Percentiles rank a stretch among this genome's conserved stretches.
phyloP scores from a whole-genome alignment of 768 basidiomycete species.

The Hygrophorus pudorinus region DNA sequence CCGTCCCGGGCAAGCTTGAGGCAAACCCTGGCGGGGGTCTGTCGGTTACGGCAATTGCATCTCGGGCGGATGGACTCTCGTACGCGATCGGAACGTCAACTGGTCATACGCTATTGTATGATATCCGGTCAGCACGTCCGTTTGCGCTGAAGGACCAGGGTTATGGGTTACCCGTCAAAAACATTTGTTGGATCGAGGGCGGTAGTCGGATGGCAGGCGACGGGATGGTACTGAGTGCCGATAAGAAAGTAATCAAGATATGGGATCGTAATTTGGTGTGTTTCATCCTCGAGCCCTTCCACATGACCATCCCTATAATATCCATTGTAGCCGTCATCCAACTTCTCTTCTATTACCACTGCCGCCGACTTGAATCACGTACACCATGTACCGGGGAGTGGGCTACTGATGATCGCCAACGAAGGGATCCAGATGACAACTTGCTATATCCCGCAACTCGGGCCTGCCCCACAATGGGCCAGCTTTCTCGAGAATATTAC shows the following conservation, averaged over 20 bases:
- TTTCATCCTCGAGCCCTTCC: constrained; percentile 2
- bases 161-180: constrained; percentile 84
- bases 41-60: constrained; percentile 77
- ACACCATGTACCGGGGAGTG: constrained; percentile 83
- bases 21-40: constrained; percentile 18
- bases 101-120: constrained; percentile 90
- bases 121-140: constrained; percentile 75
- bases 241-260: constrained; percentile 95
- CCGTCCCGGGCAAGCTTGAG: constrained; percentile 15
- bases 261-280: constrained; percentile 84
- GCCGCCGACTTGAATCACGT: constrained; percentile 84
- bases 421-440: constrained; percentile 95
- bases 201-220: constrained; percentile 78
- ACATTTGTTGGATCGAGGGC: constrained; percentile 83
- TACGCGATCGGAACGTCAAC: constrained; percentile 93
- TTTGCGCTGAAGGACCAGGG: constrained; percentile 95
- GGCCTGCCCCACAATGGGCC: constrained; percentile 94
- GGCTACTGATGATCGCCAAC: constrained; percentile 85
- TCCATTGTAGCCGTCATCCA: constrained; percentile 55
- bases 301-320: neutral
- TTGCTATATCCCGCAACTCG: constrained; percentile 93
- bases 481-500: constrained; percentile 98
- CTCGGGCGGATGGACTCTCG: constrained; percentile 81
- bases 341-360: constrained; percentile 90
- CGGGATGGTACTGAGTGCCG: constrained; percentile 83